Evolutionary conservation across 1,284 basidiomycete species (phyloP), one percentile per base, ranked within the genome.

Genomic region (Amylostereum chailletii): DNA sequence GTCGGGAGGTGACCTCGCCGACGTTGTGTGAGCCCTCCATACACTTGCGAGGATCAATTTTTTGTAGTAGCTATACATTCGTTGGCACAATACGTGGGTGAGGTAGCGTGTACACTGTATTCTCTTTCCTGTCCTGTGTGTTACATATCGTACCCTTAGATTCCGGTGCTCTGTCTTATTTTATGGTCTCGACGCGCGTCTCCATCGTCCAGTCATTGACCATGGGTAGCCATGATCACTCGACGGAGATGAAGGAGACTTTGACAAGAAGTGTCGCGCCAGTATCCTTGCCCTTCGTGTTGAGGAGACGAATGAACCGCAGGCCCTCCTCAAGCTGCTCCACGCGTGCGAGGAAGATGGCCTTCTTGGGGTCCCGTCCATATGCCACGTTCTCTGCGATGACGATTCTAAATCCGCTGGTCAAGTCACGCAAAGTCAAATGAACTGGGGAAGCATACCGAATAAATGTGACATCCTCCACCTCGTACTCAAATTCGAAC

Each of bases 1-100:
- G 19, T 81, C 81, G 41, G 81, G 80, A 3, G 80, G 81, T 2
- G 68, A 71, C 37, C 54, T 86, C 55, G 56, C 68, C 1, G 76
- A 74, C 30, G 53, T 75, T n/a, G 36, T n/a, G 36, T 37, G n/a
- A 37, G 19, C 19, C 19, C 19, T 19, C 19, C 19, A 19, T 19
- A 19, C 19, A 19, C 19, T 19, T 19, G 19, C 19, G 19, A 19
- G 19, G 19, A 19, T 19, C 19, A 19, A 19, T 19, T 19, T 19
- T 19, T 19, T 19, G 19, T 19, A 19, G 19, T 19, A 19, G 19
- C 19, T 19, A 19, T 19, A 19, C 19, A 19, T 19, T 19, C 19
- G 19, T 19, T 19, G 19, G 19, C 19, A 19, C 19, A 19, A 19
- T 19, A 19, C 19, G 19, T 19, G 19, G 19, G 19, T 19, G 19